A percentile compares a stretch with the other conserved stretches of the same genome.
These are phyloP conservation scores for Lepidopterella palustris DNA, from an alignment of 495 filamentous ascomycete genomes.

Conservation along the genomic window DNA sequence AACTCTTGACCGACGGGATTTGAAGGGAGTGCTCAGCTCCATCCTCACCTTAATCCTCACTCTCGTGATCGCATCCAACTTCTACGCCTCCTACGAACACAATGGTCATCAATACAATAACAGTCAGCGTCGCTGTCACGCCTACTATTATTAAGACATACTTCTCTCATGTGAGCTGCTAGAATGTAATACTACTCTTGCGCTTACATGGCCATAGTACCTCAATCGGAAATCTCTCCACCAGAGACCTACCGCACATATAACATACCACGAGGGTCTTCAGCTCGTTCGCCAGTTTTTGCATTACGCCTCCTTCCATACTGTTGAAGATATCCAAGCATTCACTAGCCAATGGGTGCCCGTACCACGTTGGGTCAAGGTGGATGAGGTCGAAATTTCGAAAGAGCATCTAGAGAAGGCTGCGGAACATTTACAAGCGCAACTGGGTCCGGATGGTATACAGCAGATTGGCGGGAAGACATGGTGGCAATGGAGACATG, in stretches of 20 bases:
- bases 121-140: slow-evolving; percentile 65
- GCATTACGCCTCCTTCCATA: slow-evolving; percentile 71
- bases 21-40: not conserved
- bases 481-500: slow-evolving; percentile 92
- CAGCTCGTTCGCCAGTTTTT: slow-evolving; percentile 81
- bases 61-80: not conserved
- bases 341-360: slow-evolving; percentile 90
- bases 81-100: not conserved
- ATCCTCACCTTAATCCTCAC: not conserved
- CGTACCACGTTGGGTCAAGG: slow-evolving; percentile 78
- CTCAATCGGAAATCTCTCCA: slow-evolving; percentile 66
- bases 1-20: not conserved
- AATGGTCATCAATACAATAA: slow-evolving; percentile 67
- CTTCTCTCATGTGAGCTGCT: slow-evolving; percentile 51
- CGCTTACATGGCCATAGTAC: slow-evolving; percentile 40
- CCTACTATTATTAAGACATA: slow-evolving; percentile 73
- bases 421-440: slow-evolving; percentile 54
- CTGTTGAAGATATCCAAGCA: slow-evolving; percentile 83
- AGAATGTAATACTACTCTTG: not conserved
- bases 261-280: slow-evolving; percentile 94
- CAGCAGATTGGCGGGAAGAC: slow-evolving; percentile 67
- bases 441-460: slow-evolving; percentile 72
- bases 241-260: slow-evolving; percentile 73
- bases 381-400: slow-evolving; percentile 65
- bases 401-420: slow-evolving; percentile 52